These are phyloP conservation scores for Paecilomyces niveus DNA, from an alignment of 2,329 filamentous ascomycete genomes.

Conservation along the genomic window DNA sequence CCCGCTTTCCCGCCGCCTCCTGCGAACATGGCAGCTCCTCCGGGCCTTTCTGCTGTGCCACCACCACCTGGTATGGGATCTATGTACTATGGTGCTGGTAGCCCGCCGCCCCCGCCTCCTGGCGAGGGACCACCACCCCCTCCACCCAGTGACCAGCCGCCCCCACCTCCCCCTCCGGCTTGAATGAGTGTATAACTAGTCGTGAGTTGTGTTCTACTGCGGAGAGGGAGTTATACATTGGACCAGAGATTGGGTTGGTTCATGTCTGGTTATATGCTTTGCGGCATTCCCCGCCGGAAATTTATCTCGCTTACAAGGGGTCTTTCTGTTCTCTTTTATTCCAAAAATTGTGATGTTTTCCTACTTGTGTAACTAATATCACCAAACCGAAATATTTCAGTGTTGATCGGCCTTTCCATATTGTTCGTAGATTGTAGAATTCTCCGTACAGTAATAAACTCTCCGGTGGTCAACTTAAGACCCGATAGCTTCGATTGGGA, in stretches of 20 bases:
- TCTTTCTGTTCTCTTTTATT: not conserved
- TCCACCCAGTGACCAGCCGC: not conserved
- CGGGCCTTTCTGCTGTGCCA: constrained; percentile 34
- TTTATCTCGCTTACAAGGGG: not conserved
- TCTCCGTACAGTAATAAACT: not conserved
- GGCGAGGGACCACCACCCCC: constrained; percentile 37
- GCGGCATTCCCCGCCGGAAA: not conserved
- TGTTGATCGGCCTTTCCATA: not conserved
- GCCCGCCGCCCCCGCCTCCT: constrained; percentile 35
- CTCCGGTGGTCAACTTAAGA: not conserved
- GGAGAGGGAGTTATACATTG: not conserved
- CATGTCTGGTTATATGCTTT: not conserved
- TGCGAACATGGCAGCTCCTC: constrained; percentile 43
- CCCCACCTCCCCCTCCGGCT: constrained; percentile 1
- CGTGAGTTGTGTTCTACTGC: not conserved
- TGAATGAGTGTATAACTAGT: not conserved
- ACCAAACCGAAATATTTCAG: not conserved
- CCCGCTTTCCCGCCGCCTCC: constrained; percentile 38
- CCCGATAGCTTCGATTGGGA: not conserved
- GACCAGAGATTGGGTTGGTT: not conserved
- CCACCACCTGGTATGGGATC: constrained; percentile 39
- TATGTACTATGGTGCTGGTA: constrained; percentile 32
- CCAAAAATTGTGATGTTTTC: not conserved
- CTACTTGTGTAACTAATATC: not conserved
- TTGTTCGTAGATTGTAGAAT: not conserved